A percentile compares a stretch with the other conserved stretches of the same genome.
Evolutionary conservation across 2,329 filamentous ascomycete species (phyloP).

Genomic region (Aulographum hederae): DNA sequence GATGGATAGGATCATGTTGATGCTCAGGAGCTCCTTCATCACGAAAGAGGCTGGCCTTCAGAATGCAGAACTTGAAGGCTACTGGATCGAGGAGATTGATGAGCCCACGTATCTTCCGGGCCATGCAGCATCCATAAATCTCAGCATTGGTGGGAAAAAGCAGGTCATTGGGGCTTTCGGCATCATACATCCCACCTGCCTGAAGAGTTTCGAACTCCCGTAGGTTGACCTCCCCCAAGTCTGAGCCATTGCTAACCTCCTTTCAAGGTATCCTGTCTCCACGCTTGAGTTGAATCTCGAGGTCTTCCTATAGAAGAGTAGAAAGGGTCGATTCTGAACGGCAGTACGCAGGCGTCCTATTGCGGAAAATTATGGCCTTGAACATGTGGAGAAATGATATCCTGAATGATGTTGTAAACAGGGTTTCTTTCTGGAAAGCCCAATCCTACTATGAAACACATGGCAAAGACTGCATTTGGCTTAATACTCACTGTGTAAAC

Average conservation of each 20-base stretch:
- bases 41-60: slow-evolving; percentile 52
- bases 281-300: slow-evolving; percentile 90
- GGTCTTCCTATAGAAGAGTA: slow-evolving; percentile 51
- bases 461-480: no score
- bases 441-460: no score
- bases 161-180: slow-evolving; percentile 75
- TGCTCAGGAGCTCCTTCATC: slow-evolving; percentile 73
- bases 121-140: slow-evolving; percentile 69
- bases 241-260: slow-evolving; percentile 9
- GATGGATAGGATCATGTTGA: slow-evolving; percentile 76
- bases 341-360: no score
- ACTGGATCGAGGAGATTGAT: slow-evolving; percentile 42
- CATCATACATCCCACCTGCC: slow-evolving; percentile 78
- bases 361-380: no score
- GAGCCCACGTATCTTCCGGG: slow-evolving; percentile 82
- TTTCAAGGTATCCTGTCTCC: slow-evolving; percentile 68
- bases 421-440: no score
- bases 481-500: no score
- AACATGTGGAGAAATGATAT: no score
- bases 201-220: slow-evolving; percentile 85
- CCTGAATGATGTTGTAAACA: no score
- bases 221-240: slow-evolving; percentile 20
- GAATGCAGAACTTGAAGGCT: slow-evolving; percentile 29
- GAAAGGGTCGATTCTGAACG: no score
- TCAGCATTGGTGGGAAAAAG: slow-evolving; percentile 57